Percentiles rank a stretch among this genome's conserved stretches.
These are phyloP conservation scores for Macadamia integrifolia DNA, from an alignment of 164 flowering plant species.

Conservation along the genomic window DNA sequence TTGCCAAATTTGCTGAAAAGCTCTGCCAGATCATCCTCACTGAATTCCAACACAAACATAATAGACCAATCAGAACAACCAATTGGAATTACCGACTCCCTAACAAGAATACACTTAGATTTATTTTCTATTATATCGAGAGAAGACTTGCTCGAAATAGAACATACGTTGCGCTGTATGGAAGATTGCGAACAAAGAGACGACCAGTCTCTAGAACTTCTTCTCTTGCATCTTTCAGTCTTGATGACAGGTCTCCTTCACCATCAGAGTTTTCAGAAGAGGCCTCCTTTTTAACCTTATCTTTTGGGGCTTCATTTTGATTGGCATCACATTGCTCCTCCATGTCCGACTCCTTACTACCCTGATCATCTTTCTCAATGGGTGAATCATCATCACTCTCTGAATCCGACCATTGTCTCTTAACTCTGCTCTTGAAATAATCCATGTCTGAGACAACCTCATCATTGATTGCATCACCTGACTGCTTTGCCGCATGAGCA, in stretches of 20 bases:
- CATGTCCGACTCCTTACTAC: slow-evolving; percentile 6
- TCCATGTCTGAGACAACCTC: slow-evolving; percentile 64
- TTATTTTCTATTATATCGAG: neutral
- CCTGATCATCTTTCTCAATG: slow-evolving; percentile 16
- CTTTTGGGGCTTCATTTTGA: slow-evolving; percentile 8
- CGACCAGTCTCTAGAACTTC: slow-evolving; percentile 56
- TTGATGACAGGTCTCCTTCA: slow-evolving; percentile 25
- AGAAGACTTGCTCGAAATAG: neutral
- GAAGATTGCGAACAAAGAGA: slow-evolving; percentile 89
- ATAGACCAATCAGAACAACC: slow-evolving; percentile 1
- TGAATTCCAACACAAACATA: slow-evolving; percentile 24
- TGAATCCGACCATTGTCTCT: slow-evolving; percentile 79
- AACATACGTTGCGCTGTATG: slow-evolving; percentile 78
- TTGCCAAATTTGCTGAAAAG: slow-evolving; percentile 63
- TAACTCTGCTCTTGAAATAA: slow-evolving; percentile 77
- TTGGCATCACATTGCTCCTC: slow-evolving; percentile 10
- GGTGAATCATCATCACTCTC: slow-evolving; percentile 33
- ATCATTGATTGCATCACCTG: slow-evolving; percentile 22
- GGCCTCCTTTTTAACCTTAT: slow-evolving; percentile 21
- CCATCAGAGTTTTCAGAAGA: slow-evolving; percentile 19
- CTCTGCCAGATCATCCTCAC: slow-evolving; percentile 88
- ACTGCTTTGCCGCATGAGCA: slow-evolving; percentile 9
- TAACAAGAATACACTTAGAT: neutral
- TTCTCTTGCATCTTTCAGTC: slow-evolving; percentile 24
- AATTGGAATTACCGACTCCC: neutral